Base-by-base conservation (phyloP, 371 early-diverging fungal genomes). In the Syncephalastrum racemosum region DNA sequence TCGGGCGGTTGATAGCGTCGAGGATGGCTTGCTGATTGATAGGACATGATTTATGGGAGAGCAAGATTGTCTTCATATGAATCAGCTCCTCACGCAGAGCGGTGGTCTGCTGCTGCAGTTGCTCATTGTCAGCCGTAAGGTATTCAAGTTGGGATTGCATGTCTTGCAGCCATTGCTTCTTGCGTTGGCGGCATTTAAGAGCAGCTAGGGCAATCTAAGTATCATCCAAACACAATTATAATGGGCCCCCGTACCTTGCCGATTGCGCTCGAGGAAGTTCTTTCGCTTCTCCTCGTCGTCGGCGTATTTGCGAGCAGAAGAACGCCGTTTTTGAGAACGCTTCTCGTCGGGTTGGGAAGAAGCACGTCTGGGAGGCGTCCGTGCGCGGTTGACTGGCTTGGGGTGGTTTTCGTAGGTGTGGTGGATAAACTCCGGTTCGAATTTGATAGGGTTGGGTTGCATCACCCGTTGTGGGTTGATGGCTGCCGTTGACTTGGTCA, bases 191-290 rank as follows among this genome's bases (percentile, higher is more conserved):
- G 63, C 88, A 89, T 59, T 86, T 86, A 3, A 84, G 75, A 0
- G 88, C 88, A 18, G 89, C 87, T 68, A 71, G 16, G 65, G 27
- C 23, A 56, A 22, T 23, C 4, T 20, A 46, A 41, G 50, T 39
- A 31, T 31, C 36, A 31, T 27, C 12, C 27, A 27, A 27, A 7
- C 0, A 27, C 27, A 50, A 50, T n/a, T n/a, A 24, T 16, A 45
- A 27, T 50, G 45, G 50, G 18, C 40, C 20, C 14, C 49, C 49
- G 59, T 76, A 88, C 90, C 90, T 73, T 85, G 83, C 57, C 91
- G 81, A 68, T 91, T 91, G 57, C 91, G 76, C 67, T 91, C 93
- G 70, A 91, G 76, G 70, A 93, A 90, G 70, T 82, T 90, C 60
- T 76, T 76, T 52, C 91, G 77, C 57, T 89, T 90, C 47, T 87